These are phyloP conservation scores for Lipomyces yamadae DNA, from an alignment of 805 yeast genomes.

Conservation along the genomic window DNA sequence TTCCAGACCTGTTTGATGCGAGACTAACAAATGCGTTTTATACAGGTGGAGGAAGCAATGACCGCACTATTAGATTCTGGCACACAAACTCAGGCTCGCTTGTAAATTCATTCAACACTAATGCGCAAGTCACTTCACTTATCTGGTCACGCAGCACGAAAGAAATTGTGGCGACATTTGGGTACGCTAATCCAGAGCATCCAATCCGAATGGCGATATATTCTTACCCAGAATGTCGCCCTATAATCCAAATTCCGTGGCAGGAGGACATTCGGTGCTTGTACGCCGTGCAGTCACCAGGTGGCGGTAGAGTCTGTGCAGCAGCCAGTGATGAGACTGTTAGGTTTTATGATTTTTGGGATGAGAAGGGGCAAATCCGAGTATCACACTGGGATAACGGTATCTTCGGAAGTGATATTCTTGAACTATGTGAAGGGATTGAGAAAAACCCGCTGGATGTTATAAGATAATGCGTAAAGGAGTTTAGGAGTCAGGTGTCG, in stretches of 20 bases:
- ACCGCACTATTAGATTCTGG: slow-evolving; percentile 83
- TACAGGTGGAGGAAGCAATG: slow-evolving; percentile 82
- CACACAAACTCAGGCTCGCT: slow-evolving; percentile 79
- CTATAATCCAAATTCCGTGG: slow-evolving; percentile 40
- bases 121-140: slow-evolving; percentile 78
- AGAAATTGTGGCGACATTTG: slow-evolving; percentile 80
- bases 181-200: slow-evolving; percentile 64
- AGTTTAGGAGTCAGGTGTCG: not conserved
- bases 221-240: slow-evolving; percentile 65
- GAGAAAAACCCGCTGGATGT: slow-evolving; percentile 34
- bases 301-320: slow-evolving; percentile 63
- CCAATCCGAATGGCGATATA: slow-evolving; percentile 64
- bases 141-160: slow-evolving; percentile 70
- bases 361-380: slow-evolving; percentile 37
- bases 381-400: slow-evolving; percentile 37
- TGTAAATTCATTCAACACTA: slow-evolving; percentile 59
- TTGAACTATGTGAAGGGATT: slow-evolving; percentile 41
- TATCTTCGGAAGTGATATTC: slow-evolving; percentile 40
- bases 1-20: not conserved
- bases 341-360: slow-evolving; percentile 76
- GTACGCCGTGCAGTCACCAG: slow-evolving; percentile 71
- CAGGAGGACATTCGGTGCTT: slow-evolving; percentile 57
- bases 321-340: slow-evolving; percentile 81
- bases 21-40: not conserved
- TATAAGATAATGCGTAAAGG: slow-evolving; percentile 16